Evolutionary conservation across 495 filamentous ascomycete genomes (phyloP).

Genomic region (Melanomma pulvis-pyrius): DNA sequence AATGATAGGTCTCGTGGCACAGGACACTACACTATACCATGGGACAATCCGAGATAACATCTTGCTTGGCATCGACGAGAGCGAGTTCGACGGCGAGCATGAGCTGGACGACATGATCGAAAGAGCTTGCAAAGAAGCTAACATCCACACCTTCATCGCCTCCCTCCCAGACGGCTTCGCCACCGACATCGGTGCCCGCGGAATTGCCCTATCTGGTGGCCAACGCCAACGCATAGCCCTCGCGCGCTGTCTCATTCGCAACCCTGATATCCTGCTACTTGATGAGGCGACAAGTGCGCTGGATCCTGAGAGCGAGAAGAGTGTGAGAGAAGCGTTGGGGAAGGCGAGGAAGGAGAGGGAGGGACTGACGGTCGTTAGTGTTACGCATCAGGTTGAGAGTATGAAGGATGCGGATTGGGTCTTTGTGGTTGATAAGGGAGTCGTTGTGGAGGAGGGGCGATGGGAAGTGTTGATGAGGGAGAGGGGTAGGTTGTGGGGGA

Average conservation of each 20-base stretch:
- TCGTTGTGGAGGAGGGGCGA: slow-evolving; percentile 70
- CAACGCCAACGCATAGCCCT: slow-evolving; percentile 49
- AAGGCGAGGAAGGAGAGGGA: slow-evolving; percentile 41
- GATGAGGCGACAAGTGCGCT: slow-evolving; percentile 90
- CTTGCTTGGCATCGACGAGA: slow-evolving; percentile 62
- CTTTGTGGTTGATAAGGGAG: slow-evolving; percentile 75
- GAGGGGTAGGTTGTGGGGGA: slow-evolving; percentile 27
- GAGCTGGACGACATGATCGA: slow-evolving; percentile 57
- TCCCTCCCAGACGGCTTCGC: slow-evolving; percentile 42
- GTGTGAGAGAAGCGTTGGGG: slow-evolving; percentile 90
- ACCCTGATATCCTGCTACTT: slow-evolving; percentile 77
- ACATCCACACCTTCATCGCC: slow-evolving; percentile 84
- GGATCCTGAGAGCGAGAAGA: slow-evolving; percentile 79
- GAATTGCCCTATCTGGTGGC: slow-evolving; percentile 44
- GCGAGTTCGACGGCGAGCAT: slow-evolving; percentile 60
- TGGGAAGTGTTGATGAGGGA: slow-evolving; percentile 64
- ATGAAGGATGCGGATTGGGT: slow-evolving; percentile 85
- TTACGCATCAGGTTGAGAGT: slow-evolving; percentile 82
- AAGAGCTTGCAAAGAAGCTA: slow-evolving; percentile 79
- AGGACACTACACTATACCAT: slow-evolving; percentile 85
- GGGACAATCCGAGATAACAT: slow-evolving; percentile 78
- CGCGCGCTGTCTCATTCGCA: slow-evolving; percentile 57
- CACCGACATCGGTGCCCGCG: slow-evolving; percentile 45
- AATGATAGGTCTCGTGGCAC: slow-evolving; percentile 75
- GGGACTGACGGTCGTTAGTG: slow-evolving; percentile 67